Conservation (phyloP, 805 yeast species). For the Tetrapisispora phaffii region DNA sequence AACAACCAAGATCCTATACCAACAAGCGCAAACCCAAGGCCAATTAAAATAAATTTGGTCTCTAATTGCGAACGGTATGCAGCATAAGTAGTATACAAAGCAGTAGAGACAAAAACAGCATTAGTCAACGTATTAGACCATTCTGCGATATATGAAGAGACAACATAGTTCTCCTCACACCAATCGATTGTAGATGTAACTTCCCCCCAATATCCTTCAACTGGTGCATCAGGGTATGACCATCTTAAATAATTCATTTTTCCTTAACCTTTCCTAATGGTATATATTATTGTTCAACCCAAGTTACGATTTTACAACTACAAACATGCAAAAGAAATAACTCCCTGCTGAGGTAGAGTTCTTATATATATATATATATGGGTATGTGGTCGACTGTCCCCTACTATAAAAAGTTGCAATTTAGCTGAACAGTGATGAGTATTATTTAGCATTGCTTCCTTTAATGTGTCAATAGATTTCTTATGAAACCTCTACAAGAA, state of each 20-base stretch:
- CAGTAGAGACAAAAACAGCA: conserved; percentile 42
- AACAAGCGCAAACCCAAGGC: conserved; percentile 73
- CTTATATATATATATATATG: no score
- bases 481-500: no score
- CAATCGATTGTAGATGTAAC: conserved; percentile 91
- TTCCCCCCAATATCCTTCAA: conserved; percentile 61
- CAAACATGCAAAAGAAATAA: no score
- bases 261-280: not conserved
- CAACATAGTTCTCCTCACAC: conserved; percentile 94
- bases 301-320: no score
- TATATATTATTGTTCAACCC: no score
- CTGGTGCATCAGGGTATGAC: conserved; percentile 45
- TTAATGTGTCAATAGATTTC: no score
- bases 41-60: conserved; percentile 53
- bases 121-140: conserved; percentile 80
- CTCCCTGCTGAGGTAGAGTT: no score
- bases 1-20: conserved; percentile 93
- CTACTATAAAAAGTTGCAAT: no score
- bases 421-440: no score
- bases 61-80: conserved; percentile 57
- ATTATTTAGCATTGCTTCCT: no score
- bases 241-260: conserved; percentile 12
- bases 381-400: no score
- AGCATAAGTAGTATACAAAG: conserved; percentile 49
- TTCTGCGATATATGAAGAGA: conserved; percentile 77